phyloP scores from a whole-genome alignment of 2,329 filamentous ascomycete species.

The Botryotinia convoluta region DNA sequence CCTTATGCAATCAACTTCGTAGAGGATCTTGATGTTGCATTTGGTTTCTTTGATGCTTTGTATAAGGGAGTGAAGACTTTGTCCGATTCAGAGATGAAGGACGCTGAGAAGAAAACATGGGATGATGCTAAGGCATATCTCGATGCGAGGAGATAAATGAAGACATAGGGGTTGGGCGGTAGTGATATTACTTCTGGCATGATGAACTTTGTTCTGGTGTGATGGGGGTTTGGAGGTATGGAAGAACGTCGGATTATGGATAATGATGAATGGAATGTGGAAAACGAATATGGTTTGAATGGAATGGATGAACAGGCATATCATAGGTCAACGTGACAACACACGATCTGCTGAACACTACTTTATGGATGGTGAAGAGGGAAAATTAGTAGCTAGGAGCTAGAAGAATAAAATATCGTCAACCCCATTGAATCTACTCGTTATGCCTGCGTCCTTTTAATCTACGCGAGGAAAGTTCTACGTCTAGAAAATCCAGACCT shows the following conservation, averaged over 20 bases:
- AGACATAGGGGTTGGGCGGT: slow-evolving; percentile 31
- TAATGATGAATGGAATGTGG: not conserved
- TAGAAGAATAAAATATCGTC: slow-evolving; percentile 1
- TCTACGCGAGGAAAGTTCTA: not conserved
- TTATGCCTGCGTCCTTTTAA: not conserved
- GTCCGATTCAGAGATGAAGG: slow-evolving; percentile 47
- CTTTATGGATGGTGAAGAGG: not conserved
- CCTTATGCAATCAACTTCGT: slow-evolving; percentile 56
- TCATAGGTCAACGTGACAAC: not conserved
- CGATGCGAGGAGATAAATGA: slow-evolving; percentile 29
- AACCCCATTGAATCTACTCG: not conserved
- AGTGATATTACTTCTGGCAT: slow-evolving; percentile 22
- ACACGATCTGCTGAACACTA: not conserved
- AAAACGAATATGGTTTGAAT: not conserved
- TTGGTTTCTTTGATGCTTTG: slow-evolving; percentile 57
- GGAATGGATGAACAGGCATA: not conserved
- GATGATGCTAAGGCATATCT: slow-evolving; percentile 55
- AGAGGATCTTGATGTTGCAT: slow-evolving; percentile 59
- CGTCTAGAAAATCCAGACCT: not conserved
- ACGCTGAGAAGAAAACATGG: slow-evolving; percentile 52
- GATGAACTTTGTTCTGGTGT: not conserved
- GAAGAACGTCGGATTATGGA: not conserved
- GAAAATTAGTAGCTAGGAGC: not conserved
- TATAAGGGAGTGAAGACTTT: slow-evolving; percentile 56
- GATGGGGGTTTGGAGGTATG: not conserved